Conservation (phyloP, 257 asterid species). For the Solanum appendiculatum region DNA sequence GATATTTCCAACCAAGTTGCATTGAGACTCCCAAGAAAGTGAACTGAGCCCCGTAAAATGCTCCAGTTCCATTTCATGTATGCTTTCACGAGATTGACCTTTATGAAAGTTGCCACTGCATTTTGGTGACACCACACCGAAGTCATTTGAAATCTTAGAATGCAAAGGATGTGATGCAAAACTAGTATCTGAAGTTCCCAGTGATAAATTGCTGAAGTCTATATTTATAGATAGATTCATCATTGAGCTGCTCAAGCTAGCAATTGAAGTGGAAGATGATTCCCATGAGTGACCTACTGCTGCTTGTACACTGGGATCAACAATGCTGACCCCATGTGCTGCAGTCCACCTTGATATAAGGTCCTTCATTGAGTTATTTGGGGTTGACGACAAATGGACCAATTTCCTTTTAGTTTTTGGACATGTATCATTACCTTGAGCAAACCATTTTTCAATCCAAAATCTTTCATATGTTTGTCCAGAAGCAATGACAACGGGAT, state of each 20-base stretch:
- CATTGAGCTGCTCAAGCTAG: conserved; percentile 64
- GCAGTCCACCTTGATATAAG: conserved; percentile 59
- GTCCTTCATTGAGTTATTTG: conserved; percentile 51
- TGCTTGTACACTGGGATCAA: conserved; percentile 35
- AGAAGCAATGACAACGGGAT: conserved; percentile 79
- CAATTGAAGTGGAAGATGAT: conserved; percentile 45
- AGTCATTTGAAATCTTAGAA: conserved; percentile 8
- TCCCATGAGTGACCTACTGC: conserved; percentile 27
- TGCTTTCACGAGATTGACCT: neutral
- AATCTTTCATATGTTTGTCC: conserved; percentile 78
- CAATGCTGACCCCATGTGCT: conserved; percentile 21
- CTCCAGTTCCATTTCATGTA: conserved; percentile 20
- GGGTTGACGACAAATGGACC: conserved; percentile 34
- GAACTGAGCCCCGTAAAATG: conserved; percentile 27
- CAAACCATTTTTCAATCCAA: conserved; percentile 89
- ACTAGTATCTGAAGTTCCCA: conserved; percentile 28
- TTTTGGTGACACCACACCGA: neutral
- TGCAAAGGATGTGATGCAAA: conserved; percentile 15
- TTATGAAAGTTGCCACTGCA: neutral
- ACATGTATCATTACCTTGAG: conserved; percentile 61
- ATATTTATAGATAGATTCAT: conserved; percentile 45
- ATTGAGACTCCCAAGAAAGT: conserved; percentile 64
- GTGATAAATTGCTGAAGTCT: conserved; percentile 47
- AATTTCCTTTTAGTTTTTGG: conserved; percentile 54
- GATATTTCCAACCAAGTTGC: conserved; percentile 40